Evolutionary conservation across 2,329 filamentous ascomycete species (phyloP), one percentile per base, ranked within the genome.

Genomic region (Ophiobolus disseminans): DNA sequence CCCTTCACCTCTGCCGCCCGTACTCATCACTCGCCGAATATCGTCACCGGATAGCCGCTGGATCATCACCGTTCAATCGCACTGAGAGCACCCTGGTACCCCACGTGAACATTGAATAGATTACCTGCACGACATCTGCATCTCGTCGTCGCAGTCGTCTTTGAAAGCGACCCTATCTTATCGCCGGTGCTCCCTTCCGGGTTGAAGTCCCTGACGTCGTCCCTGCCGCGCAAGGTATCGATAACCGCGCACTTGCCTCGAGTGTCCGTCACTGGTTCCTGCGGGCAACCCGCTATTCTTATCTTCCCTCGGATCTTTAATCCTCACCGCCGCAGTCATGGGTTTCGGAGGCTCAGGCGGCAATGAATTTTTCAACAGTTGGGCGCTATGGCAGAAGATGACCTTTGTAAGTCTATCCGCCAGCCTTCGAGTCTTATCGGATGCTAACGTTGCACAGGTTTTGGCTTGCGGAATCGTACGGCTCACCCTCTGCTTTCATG

Each of bases 311-410:
- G 51, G 54, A 42, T 40, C 41, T 42, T 45, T 51, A 53, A 55
- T 48, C 41, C 35, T 42, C 30, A 39, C 17, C 23, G 45, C 46
- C 49, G 39, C 50, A 43, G 60, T 48, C 31, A 64, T 64, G 60
- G 52, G 13, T 39, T 63, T 62, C 37, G 58, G 57, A 45, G 31
- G 58, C 13, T 62, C 53, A 39, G 69, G 69, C 51, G 62, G 59
- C 52, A 66, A 69, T 17, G 52, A 50, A 28, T 80, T 80, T 68
- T 80, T 80, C 60, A 65, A 51, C 16, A 70, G 57, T 40, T 96
- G 91, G 91, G 78, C 82, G 60, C 76, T 94, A 63, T 96, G 91
- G 91, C 85, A 94, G 79, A 86, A 96, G 77, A 86, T 96, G 86
- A 89, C 86, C 43, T 90, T 96, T 77, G 91, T 96, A 78, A 80